phyloP scores from a whole-genome alignment of 116 monocot species.

The Trichopus zeylanicus region DNA sequence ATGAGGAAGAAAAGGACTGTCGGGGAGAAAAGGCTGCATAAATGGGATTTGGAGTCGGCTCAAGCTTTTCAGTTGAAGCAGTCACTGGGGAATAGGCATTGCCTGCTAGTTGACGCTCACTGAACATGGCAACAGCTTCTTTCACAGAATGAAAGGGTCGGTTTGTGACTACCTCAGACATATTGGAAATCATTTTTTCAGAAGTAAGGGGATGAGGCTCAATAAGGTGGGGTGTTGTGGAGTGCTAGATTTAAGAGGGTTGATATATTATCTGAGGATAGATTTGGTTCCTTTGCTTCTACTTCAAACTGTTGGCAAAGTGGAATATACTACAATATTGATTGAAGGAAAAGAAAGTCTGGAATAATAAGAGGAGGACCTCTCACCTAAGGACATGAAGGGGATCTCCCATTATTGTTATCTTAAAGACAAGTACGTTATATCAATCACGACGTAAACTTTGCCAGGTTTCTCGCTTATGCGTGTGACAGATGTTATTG shows the following conservation, averaged over 20 bases:
- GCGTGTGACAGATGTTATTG: too few relatives aligned
- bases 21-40: slow-evolving; percentile 27
- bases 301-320: slow-evolving; percentile 19
- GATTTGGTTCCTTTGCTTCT: slow-evolving; percentile 58
- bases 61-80: background rate
- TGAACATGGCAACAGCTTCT: slow-evolving; percentile 74
- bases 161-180: slow-evolving; percentile 51
- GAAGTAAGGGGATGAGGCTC: background rate
- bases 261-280: slow-evolving; percentile 9
- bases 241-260: background rate
- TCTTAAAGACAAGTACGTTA: too few relatives aligned
- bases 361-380: background rate
- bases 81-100: slow-evolving; percentile 18
- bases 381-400: background rate
- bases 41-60: slow-evolving; percentile 1
- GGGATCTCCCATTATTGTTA: too few relatives aligned
- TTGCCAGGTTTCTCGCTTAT: too few relatives aligned
- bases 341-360: background rate
- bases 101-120: slow-evolving; percentile 41
- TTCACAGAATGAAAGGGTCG: slow-evolving; percentile 81
- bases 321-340: background rate
- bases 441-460: too few relatives aligned
- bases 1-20: slow-evolving; percentile 29
- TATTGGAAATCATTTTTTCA: slow-evolving; percentile 1
- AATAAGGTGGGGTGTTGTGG: slow-evolving; percentile 7